These are phyloP conservation scores for Ganoderma lingzhi DNA, from an alignment of 1,284 basidiomycete genomes.

Conservation along the genomic window DNA sequence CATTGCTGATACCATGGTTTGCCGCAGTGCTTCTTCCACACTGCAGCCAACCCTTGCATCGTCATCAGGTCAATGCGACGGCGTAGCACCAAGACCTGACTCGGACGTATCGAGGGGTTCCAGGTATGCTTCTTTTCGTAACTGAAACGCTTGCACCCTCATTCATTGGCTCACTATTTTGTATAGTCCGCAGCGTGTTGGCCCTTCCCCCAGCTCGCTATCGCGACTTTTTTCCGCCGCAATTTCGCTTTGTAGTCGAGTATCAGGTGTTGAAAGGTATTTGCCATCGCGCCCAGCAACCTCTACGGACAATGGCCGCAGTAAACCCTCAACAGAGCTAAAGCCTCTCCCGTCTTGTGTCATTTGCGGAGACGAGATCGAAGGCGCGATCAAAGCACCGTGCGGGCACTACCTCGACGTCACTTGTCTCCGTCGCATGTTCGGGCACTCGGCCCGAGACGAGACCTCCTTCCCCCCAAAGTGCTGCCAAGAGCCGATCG, in stretches of 20 bases:
- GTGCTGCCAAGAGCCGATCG: constrained; percentile 30
- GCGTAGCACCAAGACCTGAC: background rate
- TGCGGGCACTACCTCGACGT: constrained; percentile 34
- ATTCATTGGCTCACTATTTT: background rate
- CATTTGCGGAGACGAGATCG: constrained; percentile 28
- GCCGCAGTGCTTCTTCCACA: background rate
- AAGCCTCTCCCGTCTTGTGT: constrained; percentile 15
- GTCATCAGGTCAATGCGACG: background rate
- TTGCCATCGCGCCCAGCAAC: background rate
- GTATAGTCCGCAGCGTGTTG: background rate
- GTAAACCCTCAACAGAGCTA: background rate
- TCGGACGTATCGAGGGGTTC: background rate
- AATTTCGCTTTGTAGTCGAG: background rate
- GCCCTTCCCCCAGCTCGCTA: background rate
- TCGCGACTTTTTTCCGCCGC: background rate
- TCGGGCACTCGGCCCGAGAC: constrained; percentile 28
- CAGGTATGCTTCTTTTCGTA: background rate
- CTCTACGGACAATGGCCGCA: background rate
- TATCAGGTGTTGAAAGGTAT: background rate
- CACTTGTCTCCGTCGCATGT: constrained; percentile 31
- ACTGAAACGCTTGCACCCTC: background rate
- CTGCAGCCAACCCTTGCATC: background rate
- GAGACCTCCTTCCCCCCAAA: constrained; percentile 33
- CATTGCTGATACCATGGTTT: background rate
- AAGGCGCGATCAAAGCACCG: background rate